Base-by-base conservation (phyloP, 169 alveolate species). In the Plasmodium malariae region DNA sequence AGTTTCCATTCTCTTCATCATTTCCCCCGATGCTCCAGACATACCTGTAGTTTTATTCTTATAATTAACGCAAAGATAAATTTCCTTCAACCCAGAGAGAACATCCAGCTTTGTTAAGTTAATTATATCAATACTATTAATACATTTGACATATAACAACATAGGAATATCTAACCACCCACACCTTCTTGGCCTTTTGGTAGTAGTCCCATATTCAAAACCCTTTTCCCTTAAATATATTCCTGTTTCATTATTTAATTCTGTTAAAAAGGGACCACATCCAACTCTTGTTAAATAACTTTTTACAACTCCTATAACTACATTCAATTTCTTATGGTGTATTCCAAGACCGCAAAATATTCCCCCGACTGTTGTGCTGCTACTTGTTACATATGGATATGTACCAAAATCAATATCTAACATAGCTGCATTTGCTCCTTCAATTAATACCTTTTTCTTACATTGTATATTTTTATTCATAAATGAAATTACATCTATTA, bases 231-330 rank as follows among this genome's bases (percentile, higher is more conserved):
- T 92, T 11, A 97, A 72, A 73, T 93, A 93, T 11, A 91, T 90
- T 36, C 96, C 97, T 55, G 60, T 78, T n/a, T 36, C 87, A 74
- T 95, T 93, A 32, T 69, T 70, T 28, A 96, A 94, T 76, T 98
- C 99, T 19, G 99, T 97, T 17, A 99, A 98, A 94, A 98, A 98
- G 6, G 99, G 99, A 12, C 99, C 99, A 69, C 94, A 97, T 0
- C 99, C 99, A 6, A 98, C 99, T 83, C 99, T 96, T 7, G 99
- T 98, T 28, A 98, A 96, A 89, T 98, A 98, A 45, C 99, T 98
- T 88, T 98, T 96, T 26, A 96, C 94, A 4, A 97, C 94, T 62
- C 99, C 99, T 14, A 97, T 90, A 1, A 88, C 72, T 67, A 92
- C 86, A 67, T 93, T 91, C 30, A 91, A 78, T 51, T 74, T 63